These are phyloP conservation scores for Venturiaceae sp. DNA, from an alignment of 2,329 filamentous ascomycete genomes.

Conservation along the genomic window DNA sequence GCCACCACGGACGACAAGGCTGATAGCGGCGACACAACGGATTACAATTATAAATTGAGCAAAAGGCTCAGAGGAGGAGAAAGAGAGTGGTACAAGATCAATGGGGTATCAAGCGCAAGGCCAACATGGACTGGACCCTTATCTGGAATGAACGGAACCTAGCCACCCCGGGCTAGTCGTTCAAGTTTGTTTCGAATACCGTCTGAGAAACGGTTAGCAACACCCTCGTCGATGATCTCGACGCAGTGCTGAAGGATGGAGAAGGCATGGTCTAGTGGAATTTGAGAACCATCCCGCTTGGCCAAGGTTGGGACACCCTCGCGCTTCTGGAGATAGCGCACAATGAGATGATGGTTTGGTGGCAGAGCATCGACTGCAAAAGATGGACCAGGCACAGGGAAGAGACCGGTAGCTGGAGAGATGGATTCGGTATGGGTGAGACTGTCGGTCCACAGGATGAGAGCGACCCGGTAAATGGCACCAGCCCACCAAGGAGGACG, in stretches of 20 bases:
- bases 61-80: background rate
- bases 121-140: background rate
- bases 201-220: conserved; percentile 42
- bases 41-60: background rate
- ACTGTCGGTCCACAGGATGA: conserved; percentile 55
- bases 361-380: conserved; percentile 42
- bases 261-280: conserved; percentile 37
- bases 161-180: conserved; percentile 25
- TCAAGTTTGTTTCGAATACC: conserved; percentile 45
- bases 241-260: conserved; percentile 41
- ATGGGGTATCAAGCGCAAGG: background rate
- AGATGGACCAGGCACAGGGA: conserved; percentile 26
- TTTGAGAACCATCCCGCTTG: conserved; percentile 37
- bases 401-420: conserved; percentile 21
- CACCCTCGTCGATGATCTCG: conserved; percentile 43
- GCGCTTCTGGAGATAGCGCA: conserved; percentile 42
- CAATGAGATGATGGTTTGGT: conserved; percentile 40
- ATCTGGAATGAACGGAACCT: background rate
- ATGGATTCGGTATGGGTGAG: conserved; percentile 40
- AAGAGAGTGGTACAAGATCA: background rate
- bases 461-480: conserved; percentile 56
- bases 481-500: conserved; percentile 64
- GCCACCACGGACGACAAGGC: background rate
- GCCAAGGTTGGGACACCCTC: conserved; percentile 44
- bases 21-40: background rate